A percentile compares a stretch with the other conserved stretches of the same genome.
These are phyloP conservation scores for Boletus subparvulus DNA, from an alignment of 768 basidiomycete genomes.

Conservation along the genomic window DNA sequence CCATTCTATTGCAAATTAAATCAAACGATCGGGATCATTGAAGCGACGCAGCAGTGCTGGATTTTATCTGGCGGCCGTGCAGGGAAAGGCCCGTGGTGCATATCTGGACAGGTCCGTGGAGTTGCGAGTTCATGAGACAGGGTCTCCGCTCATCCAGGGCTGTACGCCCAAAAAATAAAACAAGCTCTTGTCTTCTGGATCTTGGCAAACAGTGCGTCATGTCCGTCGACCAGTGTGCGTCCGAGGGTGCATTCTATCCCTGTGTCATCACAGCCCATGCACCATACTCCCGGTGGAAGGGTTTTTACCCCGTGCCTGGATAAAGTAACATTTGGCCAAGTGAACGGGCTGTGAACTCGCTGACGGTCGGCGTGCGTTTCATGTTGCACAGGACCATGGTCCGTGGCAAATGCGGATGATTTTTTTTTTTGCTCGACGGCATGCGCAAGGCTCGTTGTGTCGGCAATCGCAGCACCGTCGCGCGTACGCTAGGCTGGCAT, in stretches of 20 bases:
- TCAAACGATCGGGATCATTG: slow-evolving; percentile 12
- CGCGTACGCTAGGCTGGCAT: neutral
- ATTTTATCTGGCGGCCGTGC: slow-evolving; percentile 10
- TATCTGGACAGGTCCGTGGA: slow-evolving; percentile 23
- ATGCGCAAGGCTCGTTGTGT: neutral
- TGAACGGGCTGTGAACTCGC: neutral
- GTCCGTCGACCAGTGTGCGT: slow-evolving; percentile 11
- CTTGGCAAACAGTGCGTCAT: slow-evolving; percentile 16
- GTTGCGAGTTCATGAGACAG: slow-evolving; percentile 13
- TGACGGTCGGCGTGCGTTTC: slow-evolving; percentile 3
- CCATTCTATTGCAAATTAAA: slow-evolving; percentile 26
- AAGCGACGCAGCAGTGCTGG: slow-evolving; percentile 20
- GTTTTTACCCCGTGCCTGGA: slow-evolving; percentile 7
- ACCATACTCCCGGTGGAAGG: neutral
- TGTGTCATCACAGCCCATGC: slow-evolving; percentile 11
- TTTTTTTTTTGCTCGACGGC: neutral
- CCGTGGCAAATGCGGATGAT: neutral
- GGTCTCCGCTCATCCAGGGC: slow-evolving; percentile 17
- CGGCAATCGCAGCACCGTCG: neutral
- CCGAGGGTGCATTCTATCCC: slow-evolving; percentile 10
- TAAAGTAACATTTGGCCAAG: neutral
- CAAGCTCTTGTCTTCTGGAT: neutral
- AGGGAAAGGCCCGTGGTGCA: slow-evolving; percentile 20
- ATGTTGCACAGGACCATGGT: slow-evolving; percentile 1
- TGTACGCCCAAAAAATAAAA: neutral